A percentile compares a stretch with the other conserved stretches of the same genome.
Conservation (phyloP, 441 rosid species). For the Eutrema salsugineum region DNA sequence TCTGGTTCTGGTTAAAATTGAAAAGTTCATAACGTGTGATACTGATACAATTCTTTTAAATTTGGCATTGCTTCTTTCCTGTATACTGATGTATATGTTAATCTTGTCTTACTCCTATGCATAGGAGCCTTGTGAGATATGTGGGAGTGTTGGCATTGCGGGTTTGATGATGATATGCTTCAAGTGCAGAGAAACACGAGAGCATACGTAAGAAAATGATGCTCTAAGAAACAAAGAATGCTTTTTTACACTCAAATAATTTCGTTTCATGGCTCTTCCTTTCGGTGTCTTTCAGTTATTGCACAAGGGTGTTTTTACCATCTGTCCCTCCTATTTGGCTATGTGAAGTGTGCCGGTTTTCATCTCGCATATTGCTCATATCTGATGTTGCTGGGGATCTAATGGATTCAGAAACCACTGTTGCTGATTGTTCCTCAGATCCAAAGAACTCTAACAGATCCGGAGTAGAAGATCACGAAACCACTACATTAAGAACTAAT, state of each 20-base stretch:
- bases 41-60: background rate
- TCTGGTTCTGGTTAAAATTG: background rate
- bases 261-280: background rate
- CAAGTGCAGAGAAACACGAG: conserved; percentile 22
- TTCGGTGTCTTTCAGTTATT: conserved; percentile 34
- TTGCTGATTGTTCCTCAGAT: background rate
- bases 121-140: conserved; percentile 26
- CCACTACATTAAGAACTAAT: background rate
- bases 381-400: background rate
- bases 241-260: background rate
- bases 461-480: background rate
- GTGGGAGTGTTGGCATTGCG: conserved; percentile 26
- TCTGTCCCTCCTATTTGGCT: conserved; percentile 32
- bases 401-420: background rate
- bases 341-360: conserved; percentile 37
- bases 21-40: background rate
- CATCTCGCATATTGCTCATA: background rate
- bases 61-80: background rate
- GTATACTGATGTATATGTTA: background rate
- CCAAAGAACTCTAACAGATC: background rate
- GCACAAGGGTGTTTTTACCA: conserved; percentile 12
- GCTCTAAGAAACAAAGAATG: background rate
- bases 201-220: conserved; percentile 31
- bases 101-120: background rate
- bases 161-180: conserved; percentile 17